These are phyloP conservation scores for Plenodomus tracheiphilus DNA, from an alignment of 2,329 filamentous ascomycete genomes.

Conservation along the genomic window DNA sequence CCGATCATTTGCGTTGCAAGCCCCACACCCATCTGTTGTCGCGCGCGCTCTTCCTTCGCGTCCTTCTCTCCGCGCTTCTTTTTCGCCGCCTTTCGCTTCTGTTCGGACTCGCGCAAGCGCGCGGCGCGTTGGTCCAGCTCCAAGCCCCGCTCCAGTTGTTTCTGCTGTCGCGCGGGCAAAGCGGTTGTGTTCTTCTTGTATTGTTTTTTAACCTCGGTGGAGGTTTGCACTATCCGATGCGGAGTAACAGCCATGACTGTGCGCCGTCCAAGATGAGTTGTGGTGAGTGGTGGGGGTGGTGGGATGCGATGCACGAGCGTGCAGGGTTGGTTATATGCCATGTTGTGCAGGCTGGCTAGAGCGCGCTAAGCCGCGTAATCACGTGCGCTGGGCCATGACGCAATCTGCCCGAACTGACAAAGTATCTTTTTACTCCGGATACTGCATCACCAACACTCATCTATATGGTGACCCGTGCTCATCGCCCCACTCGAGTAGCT, in stretches of 20 bases:
- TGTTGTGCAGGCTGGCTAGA: constrained; percentile 3
- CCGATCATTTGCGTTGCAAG: constrained; percentile 45
- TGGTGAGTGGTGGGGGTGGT: not conserved
- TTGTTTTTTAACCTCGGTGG: constrained; percentile 38
- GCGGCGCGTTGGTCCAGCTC: constrained; percentile 40
- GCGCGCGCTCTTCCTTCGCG: constrained; percentile 31
- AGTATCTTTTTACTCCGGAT: too few relatives aligned
- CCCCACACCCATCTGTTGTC: constrained; percentile 37
- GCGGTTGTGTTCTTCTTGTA: constrained; percentile 35
- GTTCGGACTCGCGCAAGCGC: constrained; percentile 38
- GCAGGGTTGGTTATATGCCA: constrained; percentile 2
- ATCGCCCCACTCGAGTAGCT: too few relatives aligned
- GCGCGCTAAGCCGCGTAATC: constrained; percentile 10
- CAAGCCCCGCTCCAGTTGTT: constrained; percentile 34
- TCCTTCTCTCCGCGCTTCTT: constrained; percentile 39
- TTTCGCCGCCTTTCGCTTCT: constrained; percentile 30
- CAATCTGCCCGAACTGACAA: too few relatives aligned
- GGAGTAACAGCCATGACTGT: constrained; percentile 29
- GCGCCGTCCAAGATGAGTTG: not conserved
- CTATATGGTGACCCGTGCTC: too few relatives aligned
- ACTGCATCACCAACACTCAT: too few relatives aligned
- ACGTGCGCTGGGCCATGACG: constrained; percentile 1
- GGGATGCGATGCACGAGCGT: constrained; percentile 2
- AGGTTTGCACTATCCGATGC: constrained; percentile 37
- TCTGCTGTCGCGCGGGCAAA: constrained; percentile 30